phyloP scores from a whole-genome alignment of 306 rosid genomes.

The Glycine tomentella region DNA sequence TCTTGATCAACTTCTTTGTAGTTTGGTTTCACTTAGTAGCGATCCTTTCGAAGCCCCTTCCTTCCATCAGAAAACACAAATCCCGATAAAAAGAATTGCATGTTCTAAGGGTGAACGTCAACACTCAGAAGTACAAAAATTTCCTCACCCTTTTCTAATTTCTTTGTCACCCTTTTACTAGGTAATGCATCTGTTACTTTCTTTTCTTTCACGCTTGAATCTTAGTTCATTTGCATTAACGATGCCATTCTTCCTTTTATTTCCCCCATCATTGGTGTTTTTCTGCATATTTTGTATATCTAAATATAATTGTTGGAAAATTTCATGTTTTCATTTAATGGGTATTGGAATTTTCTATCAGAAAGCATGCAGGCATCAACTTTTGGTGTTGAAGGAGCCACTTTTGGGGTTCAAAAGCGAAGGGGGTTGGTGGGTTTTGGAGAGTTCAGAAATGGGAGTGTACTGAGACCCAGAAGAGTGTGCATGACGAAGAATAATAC shows the following conservation, averaged over 20 bases:
- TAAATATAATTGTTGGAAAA: neutral
- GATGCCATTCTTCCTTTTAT: neutral
- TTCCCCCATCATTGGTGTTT: neutral
- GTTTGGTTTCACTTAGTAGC: conserved; percentile 37
- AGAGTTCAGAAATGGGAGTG: conserved; percentile 52
- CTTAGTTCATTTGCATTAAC: conserved; percentile 18
- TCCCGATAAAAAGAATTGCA: neutral
- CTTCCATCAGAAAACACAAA: conserved; percentile 22
- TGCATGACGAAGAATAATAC: conserved; percentile 54
- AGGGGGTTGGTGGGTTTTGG: conserved; percentile 52
- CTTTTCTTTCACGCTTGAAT: neutral
- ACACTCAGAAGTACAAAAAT: conserved; percentile 8
- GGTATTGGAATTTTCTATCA: conserved; percentile 43
- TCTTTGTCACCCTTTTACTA: neutral
- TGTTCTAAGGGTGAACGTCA: neutral
- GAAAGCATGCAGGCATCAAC: conserved; percentile 78
- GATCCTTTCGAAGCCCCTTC: conserved; percentile 49
- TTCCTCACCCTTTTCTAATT: conserved; percentile 34
- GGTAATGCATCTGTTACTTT: neutral
- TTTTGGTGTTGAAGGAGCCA: conserved; percentile 53
- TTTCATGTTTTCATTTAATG: conserved; percentile 35
- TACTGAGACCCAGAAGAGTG: conserved; percentile 47
- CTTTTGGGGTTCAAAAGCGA: conserved; percentile 61
- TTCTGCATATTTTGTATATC: neutral
- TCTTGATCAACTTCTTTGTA: conserved; percentile 35